These are phyloP conservation scores for Chalciporus pseudorubinellus DNA, from an alignment of 768 basidiomycete species.

Conservation along the genomic window DNA sequence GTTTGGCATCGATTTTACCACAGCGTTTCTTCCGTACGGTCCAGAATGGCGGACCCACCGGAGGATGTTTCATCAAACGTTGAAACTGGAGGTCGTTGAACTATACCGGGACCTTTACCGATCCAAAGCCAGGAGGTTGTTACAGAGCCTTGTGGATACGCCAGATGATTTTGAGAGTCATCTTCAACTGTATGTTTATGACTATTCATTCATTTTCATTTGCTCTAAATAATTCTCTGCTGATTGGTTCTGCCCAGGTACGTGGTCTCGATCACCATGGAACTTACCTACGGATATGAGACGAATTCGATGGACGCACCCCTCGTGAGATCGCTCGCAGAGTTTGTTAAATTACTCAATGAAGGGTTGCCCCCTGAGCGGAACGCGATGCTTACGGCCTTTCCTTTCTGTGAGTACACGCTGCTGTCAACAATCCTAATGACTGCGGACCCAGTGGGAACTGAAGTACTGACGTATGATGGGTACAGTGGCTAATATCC, in stretches of 20 bases:
- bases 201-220: neutral
- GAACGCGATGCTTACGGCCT: conserved; percentile 26
- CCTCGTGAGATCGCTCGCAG: conserved; percentile 24
- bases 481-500: conserved; percentile 25
- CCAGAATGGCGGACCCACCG: conserved; percentile 29
- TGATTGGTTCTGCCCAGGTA: conserved; percentile 17
- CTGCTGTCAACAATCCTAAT: neutral
- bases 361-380: conserved; percentile 26
- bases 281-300: conserved; percentile 30
- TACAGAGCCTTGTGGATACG: conserved; percentile 19
- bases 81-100: conserved; percentile 20
- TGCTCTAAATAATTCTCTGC: neutral
- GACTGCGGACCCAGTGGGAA: neutral
- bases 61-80: conserved; percentile 27
- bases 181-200: conserved; percentile 17
- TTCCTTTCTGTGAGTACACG: conserved; percentile 26
- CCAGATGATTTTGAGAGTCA: conserved; percentile 27
- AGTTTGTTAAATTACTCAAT: conserved; percentile 22
- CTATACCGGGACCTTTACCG: conserved; percentile 23
- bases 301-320: conserved; percentile 25
- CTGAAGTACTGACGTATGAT: neutral
- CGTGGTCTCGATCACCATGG: conserved; percentile 32
- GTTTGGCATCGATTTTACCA: conserved; percentile 30
- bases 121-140: conserved; percentile 19
- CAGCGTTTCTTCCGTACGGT: conserved; percentile 29